Evolutionary conservation across 306 rosid genomes (phyloP), one percentile per base, ranked within the genome.

Genomic region (Vigna angularis): DNA sequence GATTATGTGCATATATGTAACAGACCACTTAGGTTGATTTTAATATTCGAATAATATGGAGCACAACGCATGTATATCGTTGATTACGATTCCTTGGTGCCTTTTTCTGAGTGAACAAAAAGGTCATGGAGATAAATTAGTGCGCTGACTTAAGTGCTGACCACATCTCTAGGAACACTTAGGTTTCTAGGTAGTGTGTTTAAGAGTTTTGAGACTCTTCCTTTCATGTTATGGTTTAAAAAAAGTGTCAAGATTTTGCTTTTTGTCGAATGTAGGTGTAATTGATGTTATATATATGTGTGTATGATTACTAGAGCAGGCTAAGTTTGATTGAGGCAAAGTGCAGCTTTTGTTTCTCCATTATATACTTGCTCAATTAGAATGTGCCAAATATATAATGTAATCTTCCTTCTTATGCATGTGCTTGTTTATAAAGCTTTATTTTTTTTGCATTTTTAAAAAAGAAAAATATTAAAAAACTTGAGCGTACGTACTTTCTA

Each of bases 111-210:
- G 47, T 2, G 52, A 53, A 55, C 40, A 51, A 67, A 72, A 73
- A 80, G 75, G 70, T 32, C 42, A 49, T 48, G 44, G 9, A 64
- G 61, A 69, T 36, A 16, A 48, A 48, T 22, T 48, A 83, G 86
- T 67, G 76, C 73, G 83, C 80, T 83, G 81, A 83, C 86, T 68
- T 67, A 47, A 73, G 83, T 58, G 83, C 83, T 83, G 77, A 68
- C 18, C 69, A 16, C 67, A 30, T 32, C 22, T 32, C 16, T 28
- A 14, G 42, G 42, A 28, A 28, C 10, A 26, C 24, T n/a, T 45
- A 34, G 38, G 38, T 34, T 5, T 30, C 34, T 30, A 30, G 34
- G 4, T 5, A 26, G 3, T 30, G 5, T 30, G 4, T 30, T 30
- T 30, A 30, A 30, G 34, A 30, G 34, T 30, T 30, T 30, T 30